phyloP scores from a whole-genome alignment of 2,329 filamentous ascomycete species.

The Aspergillus chevalieri region DNA sequence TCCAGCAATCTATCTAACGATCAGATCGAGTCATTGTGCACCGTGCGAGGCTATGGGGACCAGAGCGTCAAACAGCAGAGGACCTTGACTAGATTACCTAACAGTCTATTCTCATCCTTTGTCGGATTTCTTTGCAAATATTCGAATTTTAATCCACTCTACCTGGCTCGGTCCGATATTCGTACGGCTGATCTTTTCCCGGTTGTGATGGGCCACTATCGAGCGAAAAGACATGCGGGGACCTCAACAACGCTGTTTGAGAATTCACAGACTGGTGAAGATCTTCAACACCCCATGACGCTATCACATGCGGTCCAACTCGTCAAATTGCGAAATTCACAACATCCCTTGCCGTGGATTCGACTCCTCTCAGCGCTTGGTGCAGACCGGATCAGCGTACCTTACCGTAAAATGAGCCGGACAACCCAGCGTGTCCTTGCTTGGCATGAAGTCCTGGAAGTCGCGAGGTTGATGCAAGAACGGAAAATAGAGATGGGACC shows the following conservation, averaged over 20 bases:
- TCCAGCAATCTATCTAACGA: conserved; percentile 28
- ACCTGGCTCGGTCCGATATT: conserved; percentile 9
- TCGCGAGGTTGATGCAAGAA: conserved; percentile 30
- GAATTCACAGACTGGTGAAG: conserved; percentile 2
- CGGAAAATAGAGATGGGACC: conserved; percentile 24
- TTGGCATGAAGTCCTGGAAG: conserved; percentile 32
- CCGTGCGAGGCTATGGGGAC: conserved; percentile 12
- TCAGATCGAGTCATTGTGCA: conserved; percentile 26
- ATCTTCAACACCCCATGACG: conserved; percentile 19
- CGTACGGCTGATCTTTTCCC: conserved; percentile 23
- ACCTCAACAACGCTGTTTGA: conserved; percentile 15
- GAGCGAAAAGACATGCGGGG: conserved; percentile 2
- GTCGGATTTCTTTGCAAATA: conserved; percentile 37
- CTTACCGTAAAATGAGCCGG: conserved; percentile 13
- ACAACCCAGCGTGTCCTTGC: conserved; percentile 27
- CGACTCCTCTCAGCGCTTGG: conserved; percentile 29
- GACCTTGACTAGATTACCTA: conserved; percentile 25
- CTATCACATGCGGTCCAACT: conserved; percentile 35
- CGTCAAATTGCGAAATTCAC: conserved; percentile 22
- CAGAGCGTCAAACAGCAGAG: conserved; percentile 10
- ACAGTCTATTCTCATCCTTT: conserved; percentile 40
- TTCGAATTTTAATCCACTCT: conserved; percentile 12
- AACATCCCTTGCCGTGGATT: conserved; percentile 31
- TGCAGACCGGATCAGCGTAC: conserved; percentile 14
- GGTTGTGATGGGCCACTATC: conserved; percentile 13